Evolutionary conservation across 2,329 filamentous ascomycete species (phyloP).

Genomic region (Fusarium dlaminii): DNA sequence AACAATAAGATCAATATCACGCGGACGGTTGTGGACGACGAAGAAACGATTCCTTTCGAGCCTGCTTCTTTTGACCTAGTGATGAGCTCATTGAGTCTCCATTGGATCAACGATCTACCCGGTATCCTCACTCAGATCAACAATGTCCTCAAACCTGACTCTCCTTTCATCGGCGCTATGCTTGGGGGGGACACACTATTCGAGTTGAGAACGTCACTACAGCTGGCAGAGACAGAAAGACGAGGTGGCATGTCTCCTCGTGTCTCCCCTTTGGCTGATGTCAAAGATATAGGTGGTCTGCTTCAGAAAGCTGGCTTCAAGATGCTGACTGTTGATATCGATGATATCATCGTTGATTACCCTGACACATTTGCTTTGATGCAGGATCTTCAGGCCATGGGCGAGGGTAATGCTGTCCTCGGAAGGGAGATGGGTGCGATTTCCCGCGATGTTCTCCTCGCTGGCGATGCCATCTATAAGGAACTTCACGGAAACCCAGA

Average conservation of each 20-base stretch:
- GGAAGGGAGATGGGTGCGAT: conserved; percentile 84
- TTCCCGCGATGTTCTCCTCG: conserved; percentile 83
- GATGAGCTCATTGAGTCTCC: conserved; percentile 86
- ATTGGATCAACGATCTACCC: conserved; percentile 98
- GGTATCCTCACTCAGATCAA: conserved; percentile 87
- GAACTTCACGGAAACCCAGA: conserved; percentile 86
- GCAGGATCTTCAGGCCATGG: conserved; percentile 95
- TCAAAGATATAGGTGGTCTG: conserved; percentile 88
- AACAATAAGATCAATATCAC: conserved; percentile 78
- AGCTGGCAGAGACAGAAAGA: conserved; percentile 90
- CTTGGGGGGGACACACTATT: conserved; percentile 93
- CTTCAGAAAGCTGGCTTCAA: conserved; percentile 91
- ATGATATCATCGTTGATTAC: conserved; percentile 96
- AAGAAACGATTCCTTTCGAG: conserved; percentile 79
- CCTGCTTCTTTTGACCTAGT: conserved; percentile 87
- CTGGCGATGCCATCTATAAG: conserved; percentile 87
- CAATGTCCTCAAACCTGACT: conserved; percentile 85
- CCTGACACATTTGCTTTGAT: conserved; percentile 90
- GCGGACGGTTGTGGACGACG: conserved; percentile 77
- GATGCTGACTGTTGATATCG: conserved; percentile 94
- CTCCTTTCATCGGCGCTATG: conserved; percentile 95
- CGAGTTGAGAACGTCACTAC: conserved; percentile 91
- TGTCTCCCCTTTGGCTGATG: conserved; percentile 90
- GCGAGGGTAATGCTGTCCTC: conserved; percentile 88
- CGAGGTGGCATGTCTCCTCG: conserved; percentile 91